Conservation (phyloP, 2,329 filamentous ascomycete species). For the Scopulariopsis brevicaulis region DNA sequence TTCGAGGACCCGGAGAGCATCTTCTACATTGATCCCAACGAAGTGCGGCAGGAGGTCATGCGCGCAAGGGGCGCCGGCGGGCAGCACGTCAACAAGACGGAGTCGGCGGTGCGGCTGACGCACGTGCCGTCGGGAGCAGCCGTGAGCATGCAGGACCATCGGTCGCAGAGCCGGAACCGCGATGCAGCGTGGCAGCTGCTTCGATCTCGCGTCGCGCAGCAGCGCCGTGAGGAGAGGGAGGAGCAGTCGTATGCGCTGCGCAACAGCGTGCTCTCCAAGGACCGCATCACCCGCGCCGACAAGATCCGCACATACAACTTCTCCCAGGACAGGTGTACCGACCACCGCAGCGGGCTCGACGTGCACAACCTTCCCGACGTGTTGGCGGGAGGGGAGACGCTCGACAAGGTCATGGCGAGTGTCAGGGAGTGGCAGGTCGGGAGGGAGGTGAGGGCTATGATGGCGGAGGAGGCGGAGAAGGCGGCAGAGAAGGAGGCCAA, state of each 20-base stretch:
- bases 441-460: slow-evolving; percentile 60
- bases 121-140: slow-evolving; percentile 79
- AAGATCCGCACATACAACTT: slow-evolving; percentile 92
- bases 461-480: slow-evolving; percentile 46
- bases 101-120: slow-evolving; percentile 87
- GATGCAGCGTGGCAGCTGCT: slow-evolving; percentile 80
- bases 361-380: slow-evolving; percentile 72
- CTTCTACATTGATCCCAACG: slow-evolving; percentile 77
- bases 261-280: slow-evolving; percentile 65
- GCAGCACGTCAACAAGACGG: slow-evolving; percentile 97
- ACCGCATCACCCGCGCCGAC: slow-evolving; percentile 79
- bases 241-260: slow-evolving; percentile 65
- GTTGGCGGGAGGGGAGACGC: slow-evolving; percentile 58
- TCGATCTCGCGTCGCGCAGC: slow-evolving; percentile 70
- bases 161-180: slow-evolving; percentile 83
- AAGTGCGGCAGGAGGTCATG: slow-evolving; percentile 83
- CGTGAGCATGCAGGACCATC: slow-evolving; percentile 84
- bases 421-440: slow-evolving; percentile 66
- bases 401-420: slow-evolving; percentile 69
- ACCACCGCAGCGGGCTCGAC: slow-evolving; percentile 73
- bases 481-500: slow-evolving; percentile 5
- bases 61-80: slow-evolving; percentile 83
- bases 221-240: slow-evolving; percentile 70
- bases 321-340: slow-evolving; percentile 66
- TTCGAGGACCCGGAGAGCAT: slow-evolving; percentile 79